Percentiles rank a stretch among this genome's conserved stretches.
Conservation (phyloP, 352 stramenopile genomes). For the Pythium dissimile region DNA sequence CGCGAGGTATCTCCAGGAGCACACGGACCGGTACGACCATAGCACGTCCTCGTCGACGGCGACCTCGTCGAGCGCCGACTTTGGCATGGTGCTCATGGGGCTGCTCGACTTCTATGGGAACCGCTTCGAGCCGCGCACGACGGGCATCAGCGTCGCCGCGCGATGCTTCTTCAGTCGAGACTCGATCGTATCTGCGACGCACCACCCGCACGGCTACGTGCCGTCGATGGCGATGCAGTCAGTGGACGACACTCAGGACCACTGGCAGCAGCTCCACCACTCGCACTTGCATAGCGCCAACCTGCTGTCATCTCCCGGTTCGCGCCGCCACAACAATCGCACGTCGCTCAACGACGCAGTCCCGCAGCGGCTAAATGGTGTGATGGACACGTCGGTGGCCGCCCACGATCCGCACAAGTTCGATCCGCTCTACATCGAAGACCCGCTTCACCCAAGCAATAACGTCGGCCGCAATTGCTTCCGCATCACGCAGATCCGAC, state of each 20-base stretch:
- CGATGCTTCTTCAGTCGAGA: constrained; percentile 82
- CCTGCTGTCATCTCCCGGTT: constrained; percentile 52
- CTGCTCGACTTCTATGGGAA: constrained; percentile 98
- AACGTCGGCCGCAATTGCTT: constrained; percentile 97
- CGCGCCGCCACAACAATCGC: constrained; percentile 63
- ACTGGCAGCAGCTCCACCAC: constrained; percentile 57
- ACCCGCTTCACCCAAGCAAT: constrained; percentile 92
- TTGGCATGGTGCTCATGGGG: constrained; percentile 94
- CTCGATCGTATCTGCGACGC: constrained; percentile 31
- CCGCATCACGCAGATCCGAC: constrained; percentile 89
- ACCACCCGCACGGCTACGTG: constrained; percentile 26
- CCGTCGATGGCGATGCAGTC: constrained; percentile 18
- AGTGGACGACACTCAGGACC: constrained; percentile 57
- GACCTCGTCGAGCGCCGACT: constrained; percentile 73
- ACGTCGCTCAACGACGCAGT: constrained; percentile 58
- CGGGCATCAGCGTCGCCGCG: constrained; percentile 85
- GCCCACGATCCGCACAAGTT: constrained; percentile 89
- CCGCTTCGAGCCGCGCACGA: constrained; percentile 88
- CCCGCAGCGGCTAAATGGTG: not conserved
- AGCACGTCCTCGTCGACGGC: not conserved
- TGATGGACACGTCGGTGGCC: constrained; percentile 24
- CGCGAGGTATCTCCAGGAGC: constrained; percentile 90
- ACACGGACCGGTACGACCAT: constrained; percentile 59
- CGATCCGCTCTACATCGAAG: constrained; percentile 94
- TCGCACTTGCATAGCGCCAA: constrained; percentile 51